phyloP scores from a whole-genome alignment of 1,284 basidiomycete genomes.

The Tylopilus sp. region DNA sequence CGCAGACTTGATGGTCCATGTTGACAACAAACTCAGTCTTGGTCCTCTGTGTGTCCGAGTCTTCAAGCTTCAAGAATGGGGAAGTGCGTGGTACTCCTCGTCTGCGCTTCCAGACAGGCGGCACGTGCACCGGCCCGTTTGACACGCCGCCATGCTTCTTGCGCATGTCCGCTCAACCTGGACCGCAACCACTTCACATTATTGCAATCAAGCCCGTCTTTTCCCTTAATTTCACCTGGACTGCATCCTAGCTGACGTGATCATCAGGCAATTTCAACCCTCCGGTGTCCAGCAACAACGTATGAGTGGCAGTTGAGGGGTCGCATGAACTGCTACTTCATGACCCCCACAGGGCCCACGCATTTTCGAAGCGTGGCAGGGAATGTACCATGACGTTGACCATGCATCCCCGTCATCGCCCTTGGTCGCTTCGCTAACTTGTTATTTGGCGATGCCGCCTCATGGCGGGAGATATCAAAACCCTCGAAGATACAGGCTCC shows the following conservation, averaged over 20 bases:
- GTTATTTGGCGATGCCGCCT: conserved; percentile 43
- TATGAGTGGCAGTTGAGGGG: conserved; percentile 36
- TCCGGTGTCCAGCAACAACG: conserved; percentile 39
- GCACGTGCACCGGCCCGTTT: conserved; percentile 31
- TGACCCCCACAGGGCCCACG: conserved; percentile 26
- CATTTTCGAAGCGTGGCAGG: conserved; percentile 41
- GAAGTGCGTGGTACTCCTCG: not conserved
- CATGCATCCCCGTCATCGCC: conserved; percentile 39
- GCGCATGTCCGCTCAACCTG: conserved; percentile 38
- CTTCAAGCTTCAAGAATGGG: no score
- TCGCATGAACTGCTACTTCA: conserved; percentile 22
- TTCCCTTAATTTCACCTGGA: conserved; percentile 36
- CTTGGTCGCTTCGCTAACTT: conserved; percentile 38
- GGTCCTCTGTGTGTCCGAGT: no score
- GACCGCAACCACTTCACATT: conserved; percentile 23
- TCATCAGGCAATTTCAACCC: conserved; percentile 27
- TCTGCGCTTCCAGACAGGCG: not conserved
- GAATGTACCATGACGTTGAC: conserved; percentile 40
- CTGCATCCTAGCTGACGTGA: conserved; percentile 40
- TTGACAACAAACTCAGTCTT: not conserved
- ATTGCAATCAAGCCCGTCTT: conserved; percentile 23
- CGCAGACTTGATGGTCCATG: not conserved
- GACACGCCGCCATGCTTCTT: conserved; percentile 34
- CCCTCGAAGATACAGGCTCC: conserved; percentile 22
- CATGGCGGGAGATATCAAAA: conserved; percentile 45